Evolutionary conservation across 2,329 filamentous ascomycete species (phyloP).

Genomic region (Neoarthrinium moseri): DNA sequence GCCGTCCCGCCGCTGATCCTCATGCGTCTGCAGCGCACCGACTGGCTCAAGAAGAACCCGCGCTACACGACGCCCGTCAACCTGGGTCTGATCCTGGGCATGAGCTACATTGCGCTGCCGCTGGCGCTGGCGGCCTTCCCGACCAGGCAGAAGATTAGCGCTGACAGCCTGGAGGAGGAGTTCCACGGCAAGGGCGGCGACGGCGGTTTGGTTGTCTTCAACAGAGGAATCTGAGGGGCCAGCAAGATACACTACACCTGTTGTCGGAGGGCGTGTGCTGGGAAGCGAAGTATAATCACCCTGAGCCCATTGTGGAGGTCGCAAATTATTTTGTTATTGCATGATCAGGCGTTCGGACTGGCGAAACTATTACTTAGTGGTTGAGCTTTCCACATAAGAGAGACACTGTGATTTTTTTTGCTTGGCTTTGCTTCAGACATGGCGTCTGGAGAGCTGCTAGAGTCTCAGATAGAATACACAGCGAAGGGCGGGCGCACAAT

Average conservation of each 20-base stretch:
- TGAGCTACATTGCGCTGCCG: constrained; percentile 84
- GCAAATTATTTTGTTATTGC: too few relatives aligned
- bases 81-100: constrained; percentile 80
- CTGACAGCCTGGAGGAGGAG: constrained; percentile 75
- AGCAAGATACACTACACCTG: too few relatives aligned
- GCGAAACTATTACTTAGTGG: too few relatives aligned
- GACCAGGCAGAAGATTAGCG: constrained; percentile 80
- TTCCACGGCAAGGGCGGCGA: constrained; percentile 81
- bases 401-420: not conserved
- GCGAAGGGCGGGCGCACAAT: too few relatives aligned
- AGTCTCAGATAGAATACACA: not conserved
- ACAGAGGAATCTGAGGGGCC: constrained; percentile 74
- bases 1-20: constrained; percentile 86
- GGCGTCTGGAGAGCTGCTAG: not conserved
- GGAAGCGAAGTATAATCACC: too few relatives aligned
- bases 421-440: not conserved
- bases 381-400: too few relatives aligned
- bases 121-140: constrained; percentile 90
- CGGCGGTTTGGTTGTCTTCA: constrained; percentile 88
- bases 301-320: too few relatives aligned
- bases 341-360: too few relatives aligned
- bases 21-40: constrained; percentile 77
- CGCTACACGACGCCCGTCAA: constrained; percentile 80
- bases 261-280: too few relatives aligned
- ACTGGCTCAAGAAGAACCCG: constrained; percentile 78